phyloP scores from a whole-genome alignment of 1,284 basidiomycete genomes.

The Papiliotrema flavescens region DNA sequence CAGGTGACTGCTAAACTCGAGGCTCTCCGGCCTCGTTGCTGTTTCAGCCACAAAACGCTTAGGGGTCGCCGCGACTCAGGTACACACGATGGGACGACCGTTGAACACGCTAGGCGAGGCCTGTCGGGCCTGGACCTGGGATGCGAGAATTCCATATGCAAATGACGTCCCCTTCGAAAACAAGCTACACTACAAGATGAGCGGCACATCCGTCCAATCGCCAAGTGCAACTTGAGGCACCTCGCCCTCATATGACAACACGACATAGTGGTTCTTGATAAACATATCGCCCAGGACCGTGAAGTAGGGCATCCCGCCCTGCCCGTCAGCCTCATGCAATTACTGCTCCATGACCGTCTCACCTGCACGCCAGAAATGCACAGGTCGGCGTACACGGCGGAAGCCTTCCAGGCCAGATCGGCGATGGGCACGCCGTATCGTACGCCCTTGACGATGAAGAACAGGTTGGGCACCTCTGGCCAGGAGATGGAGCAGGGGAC shows the following conservation, averaged over 20 bases:
- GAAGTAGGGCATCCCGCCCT: conserved; percentile 21
- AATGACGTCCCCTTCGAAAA: no score
- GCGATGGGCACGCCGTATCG: conserved; percentile 22
- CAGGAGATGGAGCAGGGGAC: conserved; percentile 15
- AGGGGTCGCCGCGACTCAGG: no score
- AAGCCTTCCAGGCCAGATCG: conserved; percentile 27
- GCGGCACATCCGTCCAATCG: conserved; percentile 13
- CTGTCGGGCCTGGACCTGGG: no score
- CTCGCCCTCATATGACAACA: conserved; percentile 17
- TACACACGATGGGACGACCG: no score
- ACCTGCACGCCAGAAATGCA: conserved; percentile 24
- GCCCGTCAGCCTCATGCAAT: background rate
- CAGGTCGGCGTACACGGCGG: conserved; percentile 7
- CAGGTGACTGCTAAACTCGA: no score
- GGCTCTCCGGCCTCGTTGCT: no score
- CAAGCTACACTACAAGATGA: conserved; percentile 11
- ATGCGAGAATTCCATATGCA: no score
- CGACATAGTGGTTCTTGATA: conserved; percentile 29
- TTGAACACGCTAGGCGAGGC: no score
- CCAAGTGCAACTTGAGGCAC: conserved; percentile 17
- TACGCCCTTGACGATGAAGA: conserved; percentile 17
- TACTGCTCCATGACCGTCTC: background rate
- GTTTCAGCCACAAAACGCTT: no score
- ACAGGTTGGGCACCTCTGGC: conserved; percentile 16
- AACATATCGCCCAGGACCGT: conserved; percentile 28